Percentiles rank a stretch among this genome's conserved stretches.
Evolutionary conservation across 2,329 filamentous ascomycete genomes (phyloP).

Genomic region (Hypoxylon sp.): DNA sequence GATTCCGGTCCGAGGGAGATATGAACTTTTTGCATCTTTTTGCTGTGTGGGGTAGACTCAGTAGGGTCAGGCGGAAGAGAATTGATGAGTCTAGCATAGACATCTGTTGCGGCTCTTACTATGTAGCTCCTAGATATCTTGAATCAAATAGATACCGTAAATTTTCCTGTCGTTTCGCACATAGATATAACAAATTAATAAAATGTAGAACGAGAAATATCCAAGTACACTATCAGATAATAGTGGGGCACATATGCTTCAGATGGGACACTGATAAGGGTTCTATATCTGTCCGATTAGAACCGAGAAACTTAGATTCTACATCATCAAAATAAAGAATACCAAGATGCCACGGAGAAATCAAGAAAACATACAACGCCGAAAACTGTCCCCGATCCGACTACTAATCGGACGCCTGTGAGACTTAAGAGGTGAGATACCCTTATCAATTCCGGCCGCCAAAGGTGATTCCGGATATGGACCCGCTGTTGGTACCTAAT

Average conservation of each 20-base stretch:
- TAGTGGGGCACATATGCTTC: too few relatives aligned
- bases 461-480: not conserved
- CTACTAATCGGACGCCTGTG: too few relatives aligned
- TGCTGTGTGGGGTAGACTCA: not conserved
- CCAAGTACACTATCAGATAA: too few relatives aligned
- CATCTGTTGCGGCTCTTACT: not conserved
- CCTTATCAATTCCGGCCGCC: not conserved
- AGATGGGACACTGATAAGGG: too few relatives aligned
- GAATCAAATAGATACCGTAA: not conserved
- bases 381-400: too few relatives aligned
- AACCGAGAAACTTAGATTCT: not conserved
- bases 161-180: not conserved
- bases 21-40: conserved; percentile 16
- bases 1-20: conserved; percentile 39
- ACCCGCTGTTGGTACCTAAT: not conserved
- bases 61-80: not conserved
- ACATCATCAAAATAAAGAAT: not conserved
- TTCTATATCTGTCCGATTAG: too few relatives aligned
- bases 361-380: too few relatives aligned
- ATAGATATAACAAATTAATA: too few relatives aligned
- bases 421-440: not conserved
- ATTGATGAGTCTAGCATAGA: not conserved
- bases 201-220: too few relatives aligned
- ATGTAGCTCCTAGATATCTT: not conserved
- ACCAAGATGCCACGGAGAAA: too few relatives aligned